A percentile compares a stretch with the other conserved stretches of the same genome.
These are phyloP conservation scores for Micromonas commoda DNA, from an alignment of 139 green algal species.

Conservation along the genomic window DNA sequence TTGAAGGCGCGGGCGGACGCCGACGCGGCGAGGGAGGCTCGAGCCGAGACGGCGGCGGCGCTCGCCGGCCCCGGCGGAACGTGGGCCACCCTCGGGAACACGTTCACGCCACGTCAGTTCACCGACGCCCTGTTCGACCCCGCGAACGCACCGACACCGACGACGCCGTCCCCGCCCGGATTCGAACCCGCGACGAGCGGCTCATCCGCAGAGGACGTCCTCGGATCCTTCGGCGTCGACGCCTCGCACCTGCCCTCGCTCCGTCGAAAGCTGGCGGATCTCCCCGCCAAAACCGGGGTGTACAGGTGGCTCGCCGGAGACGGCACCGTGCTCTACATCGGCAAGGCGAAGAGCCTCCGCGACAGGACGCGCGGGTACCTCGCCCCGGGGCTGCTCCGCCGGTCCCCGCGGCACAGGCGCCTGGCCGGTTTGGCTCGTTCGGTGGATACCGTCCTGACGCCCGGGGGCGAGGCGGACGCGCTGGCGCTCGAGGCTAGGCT, in stretches of 20 bases:
- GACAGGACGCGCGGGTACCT: slow-evolving; percentile 1
- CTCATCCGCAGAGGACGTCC: not conserved
- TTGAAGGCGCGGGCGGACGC: not conserved
- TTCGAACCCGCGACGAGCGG: too few relatives aligned
- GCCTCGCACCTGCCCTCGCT: not conserved
- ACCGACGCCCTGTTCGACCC: not conserved
- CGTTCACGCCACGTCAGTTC: not conserved
- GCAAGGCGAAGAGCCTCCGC: slow-evolving; percentile 24
- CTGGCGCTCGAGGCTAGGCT: slow-evolving; percentile 9
- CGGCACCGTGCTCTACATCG: slow-evolving; percentile 23
- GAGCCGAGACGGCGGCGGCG: not conserved
- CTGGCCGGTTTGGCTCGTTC: not conserved
- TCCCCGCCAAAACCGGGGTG: slow-evolving; percentile 8
- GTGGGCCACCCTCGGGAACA: not conserved
- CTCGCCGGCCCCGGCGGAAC: not conserved
- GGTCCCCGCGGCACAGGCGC: not conserved
- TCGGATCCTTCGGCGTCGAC: not conserved
- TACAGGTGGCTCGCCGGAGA: slow-evolving; percentile 17
- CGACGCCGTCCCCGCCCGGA: not conserved
- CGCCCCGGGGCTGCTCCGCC: not conserved
- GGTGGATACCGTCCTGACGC: slow-evolving; percentile 13
- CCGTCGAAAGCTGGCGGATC: not conserved
- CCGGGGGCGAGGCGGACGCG: slow-evolving; percentile 7
- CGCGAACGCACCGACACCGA: too few relatives aligned
- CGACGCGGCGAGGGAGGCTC: not conserved